A percentile compares a stretch with the other conserved stretches of the same genome.
These are phyloP conservation scores for Lyophyllum atratum DNA, from an alignment of 768 basidiomycete genomes.

Conservation along the genomic window DNA sequence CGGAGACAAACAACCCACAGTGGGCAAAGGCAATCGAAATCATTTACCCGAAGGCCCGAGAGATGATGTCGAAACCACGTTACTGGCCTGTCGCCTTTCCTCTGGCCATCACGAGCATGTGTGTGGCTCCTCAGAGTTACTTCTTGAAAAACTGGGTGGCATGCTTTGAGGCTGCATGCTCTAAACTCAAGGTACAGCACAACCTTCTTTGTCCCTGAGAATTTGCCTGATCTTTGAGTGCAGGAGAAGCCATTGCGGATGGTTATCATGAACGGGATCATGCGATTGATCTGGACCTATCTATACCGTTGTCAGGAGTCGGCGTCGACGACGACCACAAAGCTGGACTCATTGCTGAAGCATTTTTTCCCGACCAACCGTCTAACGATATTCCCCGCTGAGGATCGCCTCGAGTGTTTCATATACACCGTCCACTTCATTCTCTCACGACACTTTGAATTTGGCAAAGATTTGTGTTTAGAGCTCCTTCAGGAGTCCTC, in stretches of 20 bases:
- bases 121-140: constrained; percentile 83
- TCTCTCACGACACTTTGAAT: constrained; percentile 81
- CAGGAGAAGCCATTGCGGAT: constrained; percentile 79
- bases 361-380: constrained; percentile 80
- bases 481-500: constrained; percentile 76
- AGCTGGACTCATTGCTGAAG: constrained; percentile 73
- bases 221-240: constrained; percentile 7
- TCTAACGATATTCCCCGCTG: constrained; percentile 58
- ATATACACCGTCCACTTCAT: constrained; percentile 81
- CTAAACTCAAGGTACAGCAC: constrained; percentile 76
- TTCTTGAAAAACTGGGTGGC: constrained; percentile 82
- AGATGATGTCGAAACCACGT: constrained; percentile 85
- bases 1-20: constrained; percentile 92
- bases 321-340: constrained; percentile 75
- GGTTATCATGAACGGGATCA: constrained; percentile 76
- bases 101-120: constrained; percentile 78
- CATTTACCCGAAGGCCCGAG: constrained; percentile 79
- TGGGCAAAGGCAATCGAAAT: constrained; percentile 92
- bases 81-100: constrained; percentile 92
- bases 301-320: constrained; percentile 92
- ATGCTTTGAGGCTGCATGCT: constrained; percentile 71
- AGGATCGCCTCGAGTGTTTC: constrained; percentile 78
- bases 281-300: constrained; percentile 91
- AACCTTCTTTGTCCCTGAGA: not conserved
- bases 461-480: constrained; percentile 78